Conservation (phyloP, 129 eudicot species). For the Logfia minima region DNA sequence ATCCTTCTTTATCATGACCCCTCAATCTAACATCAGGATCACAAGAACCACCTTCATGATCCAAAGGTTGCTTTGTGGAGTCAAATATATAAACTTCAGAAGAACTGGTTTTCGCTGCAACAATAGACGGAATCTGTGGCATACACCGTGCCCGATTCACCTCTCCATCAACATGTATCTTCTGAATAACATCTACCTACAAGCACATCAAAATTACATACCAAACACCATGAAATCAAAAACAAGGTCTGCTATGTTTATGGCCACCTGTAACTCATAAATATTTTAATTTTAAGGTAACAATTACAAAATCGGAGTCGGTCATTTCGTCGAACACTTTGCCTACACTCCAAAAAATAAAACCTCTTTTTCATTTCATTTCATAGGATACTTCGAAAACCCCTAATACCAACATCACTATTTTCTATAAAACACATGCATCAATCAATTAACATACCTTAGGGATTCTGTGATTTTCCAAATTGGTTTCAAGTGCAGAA, state of each 20-base stretch:
- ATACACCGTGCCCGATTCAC: conserved; percentile 90
- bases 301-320: background rate
- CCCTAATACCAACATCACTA: background rate
- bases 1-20: conserved; percentile 98
- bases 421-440: background rate
- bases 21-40: conserved; percentile 68
- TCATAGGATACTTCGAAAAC: too few species aligned
- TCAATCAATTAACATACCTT: conserved; percentile 40
- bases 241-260: background rate
- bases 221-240: background rate
- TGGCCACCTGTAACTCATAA: background rate
- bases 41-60: conserved; percentile 56
- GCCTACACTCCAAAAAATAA: background rate
- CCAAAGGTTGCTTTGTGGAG: conserved; percentile 47
- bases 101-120: conserved; percentile 86
- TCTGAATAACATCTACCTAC: conserved; percentile 77
- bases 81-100: conserved; percentile 73
- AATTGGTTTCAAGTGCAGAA: conserved; percentile 40
- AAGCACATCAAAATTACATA: conserved; percentile 5
- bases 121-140: conserved; percentile 63
- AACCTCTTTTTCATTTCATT: background rate
- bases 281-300: background rate
- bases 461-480: conserved; percentile 51
- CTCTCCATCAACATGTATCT: conserved; percentile 89
- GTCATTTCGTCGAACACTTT: background rate